These are phyloP conservation scores for Cydonia oblonga DNA, from an alignment of 331 rosid genomes.

Conservation along the genomic window DNA sequence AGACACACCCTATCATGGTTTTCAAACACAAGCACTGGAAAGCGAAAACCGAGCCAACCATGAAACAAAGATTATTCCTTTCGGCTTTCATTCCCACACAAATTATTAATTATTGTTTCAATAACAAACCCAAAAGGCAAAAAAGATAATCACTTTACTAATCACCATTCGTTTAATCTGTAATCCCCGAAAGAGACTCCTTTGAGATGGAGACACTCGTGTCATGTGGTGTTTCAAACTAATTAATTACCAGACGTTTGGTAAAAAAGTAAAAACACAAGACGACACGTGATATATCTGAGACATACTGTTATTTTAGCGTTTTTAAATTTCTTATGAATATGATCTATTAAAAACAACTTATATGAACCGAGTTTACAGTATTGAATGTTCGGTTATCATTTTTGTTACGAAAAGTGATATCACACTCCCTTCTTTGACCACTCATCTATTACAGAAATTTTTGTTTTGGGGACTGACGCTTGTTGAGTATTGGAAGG, in stretches of 20 bases:
- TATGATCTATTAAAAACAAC: too few relatives aligned
- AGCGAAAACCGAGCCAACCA: neutral
- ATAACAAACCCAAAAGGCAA: neutral
- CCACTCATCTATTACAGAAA: too few relatives aligned
- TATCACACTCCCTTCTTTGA: too few relatives aligned
- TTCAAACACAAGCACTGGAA: neutral
- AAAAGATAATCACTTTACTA: constrained; percentile 22
- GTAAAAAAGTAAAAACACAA: too few relatives aligned
- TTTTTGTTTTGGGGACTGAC: fast-evolving
- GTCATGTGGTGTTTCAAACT: neutral
- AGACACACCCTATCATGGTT: neutral
- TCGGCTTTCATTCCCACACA: neutral
- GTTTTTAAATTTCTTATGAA: too few relatives aligned
- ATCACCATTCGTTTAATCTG: neutral
- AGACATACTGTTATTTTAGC: fast-evolving
- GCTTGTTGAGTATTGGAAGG: too few relatives aligned
- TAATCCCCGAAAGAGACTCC: neutral
- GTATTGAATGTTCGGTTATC: too few relatives aligned
- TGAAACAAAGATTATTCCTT: constrained; percentile 1
- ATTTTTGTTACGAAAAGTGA: too few relatives aligned
- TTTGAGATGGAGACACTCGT: neutral
- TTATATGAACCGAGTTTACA: too few relatives aligned
- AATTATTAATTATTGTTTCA: neutral
- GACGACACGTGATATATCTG: neutral
- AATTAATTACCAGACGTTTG: too few relatives aligned